Evolutionary conservation across 2,329 filamentous ascomycete genomes (phyloP).

Genomic region (Pseudogymnoascus sp.): DNA sequence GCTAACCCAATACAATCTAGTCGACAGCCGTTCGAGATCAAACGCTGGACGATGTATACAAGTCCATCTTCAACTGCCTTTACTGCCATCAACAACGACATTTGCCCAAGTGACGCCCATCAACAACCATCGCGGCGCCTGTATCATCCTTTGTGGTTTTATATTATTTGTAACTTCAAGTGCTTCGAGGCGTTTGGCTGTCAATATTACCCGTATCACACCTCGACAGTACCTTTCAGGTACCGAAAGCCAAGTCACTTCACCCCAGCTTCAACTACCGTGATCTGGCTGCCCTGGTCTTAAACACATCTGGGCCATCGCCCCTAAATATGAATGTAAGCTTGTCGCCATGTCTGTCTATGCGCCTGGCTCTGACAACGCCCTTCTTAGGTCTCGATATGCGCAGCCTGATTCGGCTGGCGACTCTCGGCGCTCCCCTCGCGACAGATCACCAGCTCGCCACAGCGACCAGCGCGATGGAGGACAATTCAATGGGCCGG

Average conservation of each 20-base stretch:
- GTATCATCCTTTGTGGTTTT: not conserved
- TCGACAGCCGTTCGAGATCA: slow-evolving; percentile 6
- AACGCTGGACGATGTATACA: slow-evolving; percentile 8
- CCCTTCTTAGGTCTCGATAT: slow-evolving; percentile 27
- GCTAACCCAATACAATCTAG: not conserved
- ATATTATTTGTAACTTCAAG: slow-evolving; percentile 4
- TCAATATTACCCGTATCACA: not conserved
- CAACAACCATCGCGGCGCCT: slow-evolving; percentile 7
- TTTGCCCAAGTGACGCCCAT: not conserved
- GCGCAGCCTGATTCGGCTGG: slow-evolving; percentile 29
- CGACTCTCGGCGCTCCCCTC: slow-evolving; percentile 34
- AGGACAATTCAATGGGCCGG: slow-evolving; percentile 24
- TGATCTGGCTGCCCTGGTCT: not conserved
- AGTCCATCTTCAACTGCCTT: slow-evolving; percentile 4
- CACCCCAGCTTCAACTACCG: slow-evolving; percentile 7
- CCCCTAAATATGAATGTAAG: slow-evolving; percentile 28
- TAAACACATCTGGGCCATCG: slow-evolving; percentile 21
- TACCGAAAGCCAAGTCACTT: slow-evolving; percentile 7
- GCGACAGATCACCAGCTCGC: slow-evolving; percentile 32
- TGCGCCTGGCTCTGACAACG: not conserved
- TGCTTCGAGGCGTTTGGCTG: not conserved
- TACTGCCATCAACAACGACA: not conserved
- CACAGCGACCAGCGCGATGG: slow-evolving; percentile 24
- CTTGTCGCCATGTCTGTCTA: not conserved
- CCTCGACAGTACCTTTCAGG: not conserved